Conservation (phyloP, 1,139 yeast genomes). For the Lodderomyces beijingensis region DNA sequence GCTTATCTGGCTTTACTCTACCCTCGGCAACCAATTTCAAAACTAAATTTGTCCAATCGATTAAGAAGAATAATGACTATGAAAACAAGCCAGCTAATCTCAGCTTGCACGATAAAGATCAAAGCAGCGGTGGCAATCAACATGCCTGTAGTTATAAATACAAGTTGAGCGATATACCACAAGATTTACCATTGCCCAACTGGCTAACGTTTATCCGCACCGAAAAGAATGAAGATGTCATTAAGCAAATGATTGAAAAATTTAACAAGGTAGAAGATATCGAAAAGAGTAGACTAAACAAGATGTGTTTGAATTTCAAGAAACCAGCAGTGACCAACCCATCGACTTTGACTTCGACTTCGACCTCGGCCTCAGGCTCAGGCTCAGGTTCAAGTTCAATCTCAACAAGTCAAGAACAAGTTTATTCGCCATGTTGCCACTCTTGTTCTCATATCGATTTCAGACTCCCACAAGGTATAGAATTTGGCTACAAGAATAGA, state of each 20-base stretch:
- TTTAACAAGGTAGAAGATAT: constrained; percentile 46
- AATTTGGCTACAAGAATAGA: constrained; percentile 41
- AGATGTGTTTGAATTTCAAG: constrained; percentile 14
- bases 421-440: constrained; percentile 46
- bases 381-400: constrained; percentile 5
- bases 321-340: constrained; percentile 7
- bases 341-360: constrained; percentile 7
- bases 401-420: constrained; percentile 13
- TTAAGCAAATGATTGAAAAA: constrained; percentile 31
- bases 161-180: constrained; percentile 15
- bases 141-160: constrained; percentile 20
- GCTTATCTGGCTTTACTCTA: constrained; percentile 31
- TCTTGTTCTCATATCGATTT: constrained; percentile 41
- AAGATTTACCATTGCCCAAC: constrained; percentile 29
- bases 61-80: constrained; percentile 21
- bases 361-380: not conserved
- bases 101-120: not conserved
- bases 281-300: constrained; percentile 46
- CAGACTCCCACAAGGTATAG: constrained; percentile 51
- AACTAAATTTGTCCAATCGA: constrained; percentile 28
- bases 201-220: constrained; percentile 41
- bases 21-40: constrained; percentile 33
- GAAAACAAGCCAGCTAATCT: not conserved
- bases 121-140: not conserved
- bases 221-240: constrained; percentile 21